phyloP scores from a whole-genome alignment of 1,284 basidiomycete species.

The Tilletia setariae region DNA sequence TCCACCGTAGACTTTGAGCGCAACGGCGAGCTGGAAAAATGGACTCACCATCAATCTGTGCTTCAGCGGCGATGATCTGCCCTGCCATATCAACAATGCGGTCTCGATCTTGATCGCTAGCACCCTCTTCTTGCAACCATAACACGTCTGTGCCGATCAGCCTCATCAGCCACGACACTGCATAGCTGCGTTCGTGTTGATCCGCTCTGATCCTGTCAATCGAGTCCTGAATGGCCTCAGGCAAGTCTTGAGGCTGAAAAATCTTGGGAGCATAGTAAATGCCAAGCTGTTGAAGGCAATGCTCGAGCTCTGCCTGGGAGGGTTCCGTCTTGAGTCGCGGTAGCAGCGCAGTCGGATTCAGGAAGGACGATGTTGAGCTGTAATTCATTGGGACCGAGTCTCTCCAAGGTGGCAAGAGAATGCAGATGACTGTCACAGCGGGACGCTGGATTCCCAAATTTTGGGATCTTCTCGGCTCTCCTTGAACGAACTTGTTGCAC shows the following conservation, averaged over 20 bases:
- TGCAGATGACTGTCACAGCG: too few species aligned
- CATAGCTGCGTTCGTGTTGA: background rate
- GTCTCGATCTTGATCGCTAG: background rate
- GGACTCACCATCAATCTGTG: conserved; percentile 3
- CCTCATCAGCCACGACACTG: background rate
- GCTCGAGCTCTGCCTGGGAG: background rate
- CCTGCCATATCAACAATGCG: background rate
- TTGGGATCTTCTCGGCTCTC: too few species aligned
- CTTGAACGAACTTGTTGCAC: too few species aligned
- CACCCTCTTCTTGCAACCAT: background rate
- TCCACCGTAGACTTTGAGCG: too few species aligned
- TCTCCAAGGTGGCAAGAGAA: too few species aligned
- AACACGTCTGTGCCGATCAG: background rate
- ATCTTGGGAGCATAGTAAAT: conserved; percentile 9
- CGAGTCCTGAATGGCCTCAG: background rate
- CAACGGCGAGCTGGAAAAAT: background rate
- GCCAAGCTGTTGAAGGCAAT: background rate
- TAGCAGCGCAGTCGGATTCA: background rate
- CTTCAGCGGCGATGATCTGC: background rate
- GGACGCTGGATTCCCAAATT: too few species aligned
- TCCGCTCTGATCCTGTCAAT: background rate
- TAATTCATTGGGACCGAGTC: too few species aligned
- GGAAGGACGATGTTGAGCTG: background rate
- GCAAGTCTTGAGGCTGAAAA: background rate
- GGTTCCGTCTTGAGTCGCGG: conserved; percentile 1